Conservation (phyloP, 306 rosid species). For the Elaeagnus macrophylla region DNA sequence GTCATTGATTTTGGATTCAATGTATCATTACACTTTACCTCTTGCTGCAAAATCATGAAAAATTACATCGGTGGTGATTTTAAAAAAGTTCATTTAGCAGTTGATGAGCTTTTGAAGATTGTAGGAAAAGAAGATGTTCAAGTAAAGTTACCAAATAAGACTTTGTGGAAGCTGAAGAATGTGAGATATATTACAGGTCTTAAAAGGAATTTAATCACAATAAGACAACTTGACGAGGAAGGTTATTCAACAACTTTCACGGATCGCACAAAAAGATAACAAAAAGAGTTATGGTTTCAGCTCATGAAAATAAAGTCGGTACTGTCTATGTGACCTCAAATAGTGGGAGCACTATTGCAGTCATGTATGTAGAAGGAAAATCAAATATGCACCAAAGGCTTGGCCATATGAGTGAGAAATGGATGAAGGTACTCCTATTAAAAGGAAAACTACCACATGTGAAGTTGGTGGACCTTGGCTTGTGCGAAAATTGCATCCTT, state of each 20-base stretch:
- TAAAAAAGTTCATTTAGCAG: background rate
- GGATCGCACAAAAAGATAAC: background rate
- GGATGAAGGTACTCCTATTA: no score
- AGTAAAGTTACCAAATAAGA: no score
- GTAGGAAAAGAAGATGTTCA: background rate
- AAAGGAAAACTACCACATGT: no score
- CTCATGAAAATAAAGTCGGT: background rate
- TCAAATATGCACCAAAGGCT: background rate
- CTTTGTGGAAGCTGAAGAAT: no score
- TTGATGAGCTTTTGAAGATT: background rate
- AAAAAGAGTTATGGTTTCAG: background rate
- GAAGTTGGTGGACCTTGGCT: no score
- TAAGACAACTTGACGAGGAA: no score
- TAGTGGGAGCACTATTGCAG: background rate
- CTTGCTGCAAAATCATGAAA: background rate
- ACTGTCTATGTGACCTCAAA: background rate
- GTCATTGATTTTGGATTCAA: background rate
- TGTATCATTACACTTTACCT: background rate
- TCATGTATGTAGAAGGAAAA: background rate
- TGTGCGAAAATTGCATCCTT: no score
- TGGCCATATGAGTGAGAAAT: background rate
- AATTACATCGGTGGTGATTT: background rate
- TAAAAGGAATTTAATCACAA: no score
- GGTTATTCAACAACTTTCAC: no score
- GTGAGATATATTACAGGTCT: no score